Evolutionary conservation across 257 asterid genomes (phyloP).

Genomic region (Fraxinus anomala): DNA sequence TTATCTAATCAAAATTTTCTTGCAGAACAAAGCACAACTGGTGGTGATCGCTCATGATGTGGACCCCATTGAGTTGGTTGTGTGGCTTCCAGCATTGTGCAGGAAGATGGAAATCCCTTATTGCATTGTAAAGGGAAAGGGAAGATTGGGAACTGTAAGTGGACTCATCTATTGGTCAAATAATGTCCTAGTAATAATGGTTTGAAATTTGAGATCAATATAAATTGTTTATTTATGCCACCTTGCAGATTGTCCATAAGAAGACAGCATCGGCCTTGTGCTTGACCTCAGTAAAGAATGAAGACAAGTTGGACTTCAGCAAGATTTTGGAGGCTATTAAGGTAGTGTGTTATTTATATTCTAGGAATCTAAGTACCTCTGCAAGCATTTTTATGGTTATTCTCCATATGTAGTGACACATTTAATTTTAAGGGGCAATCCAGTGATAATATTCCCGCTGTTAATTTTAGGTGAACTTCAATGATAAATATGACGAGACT

Average conservation of each 20-base stretch:
- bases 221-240: background rate
- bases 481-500: constrained; percentile 52
- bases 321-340: constrained; percentile 56
- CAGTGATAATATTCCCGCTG: background rate
- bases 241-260: constrained; percentile 54
- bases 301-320: constrained; percentile 62
- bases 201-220: background rate
- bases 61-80: constrained; percentile 64
- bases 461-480: constrained; percentile 49
- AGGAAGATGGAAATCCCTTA: constrained; percentile 69
- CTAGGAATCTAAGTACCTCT: no score
- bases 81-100: constrained; percentile 68
- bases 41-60: constrained; percentile 70
- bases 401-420: no score
- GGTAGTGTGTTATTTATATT: constrained; percentile 22
- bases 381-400: background rate
- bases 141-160: constrained; percentile 60
- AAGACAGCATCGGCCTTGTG: constrained; percentile 56
- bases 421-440: background rate
- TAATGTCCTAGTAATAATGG: background rate
- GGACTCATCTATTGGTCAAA: background rate
- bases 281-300: constrained; percentile 62
- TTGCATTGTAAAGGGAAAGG: constrained; percentile 64
- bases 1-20: background rate
- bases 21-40: constrained; percentile 62